Percentiles rank a stretch among this genome's conserved stretches.
These are phyloP conservation scores for Zangia roseola DNA, from an alignment of 768 basidiomycete genomes.

Conservation along the genomic window DNA sequence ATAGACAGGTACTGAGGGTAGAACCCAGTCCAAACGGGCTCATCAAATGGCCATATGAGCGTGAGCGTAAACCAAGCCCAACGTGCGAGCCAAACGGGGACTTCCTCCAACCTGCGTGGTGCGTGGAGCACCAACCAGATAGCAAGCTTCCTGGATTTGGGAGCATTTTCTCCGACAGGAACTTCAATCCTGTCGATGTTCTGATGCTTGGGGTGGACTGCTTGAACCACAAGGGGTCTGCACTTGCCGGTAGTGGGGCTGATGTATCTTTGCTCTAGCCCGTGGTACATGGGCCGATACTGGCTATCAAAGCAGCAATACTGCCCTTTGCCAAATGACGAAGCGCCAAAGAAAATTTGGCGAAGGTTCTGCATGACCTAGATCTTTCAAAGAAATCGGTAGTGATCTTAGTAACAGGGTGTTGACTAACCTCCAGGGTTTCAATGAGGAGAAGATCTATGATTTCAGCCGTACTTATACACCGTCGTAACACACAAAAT, in stretches of 20 bases:
- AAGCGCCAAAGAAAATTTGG: neutral
- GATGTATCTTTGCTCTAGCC: conserved; percentile 19
- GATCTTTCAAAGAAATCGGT: neutral
- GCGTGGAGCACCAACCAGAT: conserved; percentile 13
- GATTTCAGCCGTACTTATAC: too few relatives aligned
- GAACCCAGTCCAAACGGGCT: neutral
- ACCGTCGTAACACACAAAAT: too few relatives aligned
- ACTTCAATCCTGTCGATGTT: neutral
- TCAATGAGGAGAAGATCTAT: too few relatives aligned
- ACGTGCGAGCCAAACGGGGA: conserved; percentile 10
- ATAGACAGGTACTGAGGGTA: conserved; percentile 19
- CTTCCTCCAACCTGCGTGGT: neutral
- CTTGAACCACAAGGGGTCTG: conserved; percentile 23
- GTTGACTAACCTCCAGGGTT: conserved; percentile 12
- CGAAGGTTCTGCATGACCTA: neutral
- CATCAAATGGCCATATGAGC: conserved; percentile 15
- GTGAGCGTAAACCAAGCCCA: conserved; percentile 20
- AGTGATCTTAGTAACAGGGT: neutral
- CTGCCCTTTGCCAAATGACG: neutral
- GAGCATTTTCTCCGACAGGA: neutral
- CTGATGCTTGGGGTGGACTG: conserved; percentile 9
- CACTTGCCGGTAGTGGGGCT: conserved; percentile 25
- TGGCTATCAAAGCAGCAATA: conserved; percentile 18
- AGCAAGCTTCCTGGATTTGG: conserved; percentile 12
- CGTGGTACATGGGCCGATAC: conserved; percentile 15